Evolutionary conservation across 805 yeast genomes (phyloP), one percentile per base, ranked within the genome.

Genomic region (Pichia manshurica): DNA sequence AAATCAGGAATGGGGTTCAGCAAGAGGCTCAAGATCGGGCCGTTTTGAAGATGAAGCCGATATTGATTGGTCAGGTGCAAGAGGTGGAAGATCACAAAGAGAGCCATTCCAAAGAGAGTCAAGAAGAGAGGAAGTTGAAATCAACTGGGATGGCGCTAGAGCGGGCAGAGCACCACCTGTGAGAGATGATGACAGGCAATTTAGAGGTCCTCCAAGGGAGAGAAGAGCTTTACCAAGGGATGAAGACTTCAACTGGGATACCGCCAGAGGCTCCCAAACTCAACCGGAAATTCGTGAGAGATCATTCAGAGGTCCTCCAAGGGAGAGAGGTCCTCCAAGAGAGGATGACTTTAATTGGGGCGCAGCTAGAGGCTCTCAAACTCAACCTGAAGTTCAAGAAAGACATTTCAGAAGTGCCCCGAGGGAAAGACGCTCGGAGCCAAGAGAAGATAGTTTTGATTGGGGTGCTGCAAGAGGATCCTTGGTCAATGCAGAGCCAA

Each of bases 131-230:
- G 51, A 41, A 68, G 77, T 77, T 42, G 78, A 79, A 28, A 65
- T 81, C 45, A 88, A 83, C 65, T 81, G 87, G 79, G 69, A 72
- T 46, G 52, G 70, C 15, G 78, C 73, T 39, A 69, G 79, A 60
- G 59, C 60, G 32, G 68, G 64, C n/a, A 35, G 16, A 31, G 21
- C 22, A 6, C 42, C 39, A 35, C 37, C 54, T 45, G 49, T 21
- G 5, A 37, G 40, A 21, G 40, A 37, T 21, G 63, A 58, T 55
- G 56, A 55, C 53, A 68, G 41, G 25, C 20, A 21, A 16, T 68
- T 47, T 64, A 57, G 69, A 65, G 45, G 36, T 15, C 43, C 47
- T 19, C 43, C 47, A 20, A 46, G 49, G 23, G 47, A 41, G 28
- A 41, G 42, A 20, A 36, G 44, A 47, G 44, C 46, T 25, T 34